phyloP scores from a whole-genome alignment of 164 flowering plant genomes.

The Vitis rupestris region DNA sequence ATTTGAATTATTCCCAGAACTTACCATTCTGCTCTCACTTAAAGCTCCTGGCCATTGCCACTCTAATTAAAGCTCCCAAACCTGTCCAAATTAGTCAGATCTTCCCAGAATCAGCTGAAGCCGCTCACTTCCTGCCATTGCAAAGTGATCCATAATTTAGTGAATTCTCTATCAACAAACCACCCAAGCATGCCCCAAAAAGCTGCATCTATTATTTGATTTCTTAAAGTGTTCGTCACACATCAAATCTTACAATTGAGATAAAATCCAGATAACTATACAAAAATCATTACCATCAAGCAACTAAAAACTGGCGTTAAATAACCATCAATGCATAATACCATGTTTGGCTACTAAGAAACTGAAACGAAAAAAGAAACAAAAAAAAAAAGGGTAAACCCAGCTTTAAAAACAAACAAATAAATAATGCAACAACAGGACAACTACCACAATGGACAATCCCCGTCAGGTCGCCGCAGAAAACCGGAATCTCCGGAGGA shows the following conservation, averaged over 20 bases:
- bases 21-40: too few relatives aligned
- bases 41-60: too few relatives aligned
- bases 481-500: background rate
- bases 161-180: background rate
- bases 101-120: background rate
- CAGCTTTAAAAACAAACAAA: too few relatives aligned
- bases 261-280: background rate
- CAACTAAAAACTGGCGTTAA: background rate
- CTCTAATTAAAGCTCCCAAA: background rate
- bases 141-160: background rate
- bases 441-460: background rate
- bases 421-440: background rate
- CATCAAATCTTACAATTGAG: background rate
- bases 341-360: background rate
- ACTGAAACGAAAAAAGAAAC: background rate
- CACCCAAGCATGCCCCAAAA: background rate
- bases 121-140: background rate
- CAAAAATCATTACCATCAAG: background rate
- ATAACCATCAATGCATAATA: background rate
- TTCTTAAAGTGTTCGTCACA: background rate
- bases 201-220: background rate
- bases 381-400: too few relatives aligned
- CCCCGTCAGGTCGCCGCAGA: too few relatives aligned
- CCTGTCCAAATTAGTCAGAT: background rate
- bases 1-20: too few relatives aligned